Base-by-base conservation (phyloP, 805 yeast genomes). In the Henningerozyma blattae region DNA sequence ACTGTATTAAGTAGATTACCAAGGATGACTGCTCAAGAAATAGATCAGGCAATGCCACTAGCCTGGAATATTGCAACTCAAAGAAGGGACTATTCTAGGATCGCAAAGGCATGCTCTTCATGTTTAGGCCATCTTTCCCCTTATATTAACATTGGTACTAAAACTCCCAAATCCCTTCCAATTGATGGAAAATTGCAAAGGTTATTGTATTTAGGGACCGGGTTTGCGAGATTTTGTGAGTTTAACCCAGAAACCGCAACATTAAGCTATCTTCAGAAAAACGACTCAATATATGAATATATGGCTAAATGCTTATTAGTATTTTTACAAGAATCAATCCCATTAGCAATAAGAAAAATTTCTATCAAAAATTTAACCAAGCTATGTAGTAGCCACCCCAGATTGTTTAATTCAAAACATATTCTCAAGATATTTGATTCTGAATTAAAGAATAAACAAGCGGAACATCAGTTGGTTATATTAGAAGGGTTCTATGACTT, bases 41-140 rank as follows among this genome's bases (percentile, higher is more conserved):
- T 83, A 7, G 71, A 71, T n/a, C 77, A 76, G 46, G 94, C 89
- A 0, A 68, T 83, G 52, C 85, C 86, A 1, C 65, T 83, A 36
- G 55, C 73, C 4, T 75, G 85, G 79, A 54, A 53, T 7, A 57
- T 82, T 0, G 65, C 81, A 2, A 46, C 42, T 3, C 54, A 68
- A 44, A 61, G 65, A 27, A 56, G 62, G 2, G 73, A 70, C 32
- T 64, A 68, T 0, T 36, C 47, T 0, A 70, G 70, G 40, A 45
- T 82, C 4, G 70, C 75, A 0, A 71, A 67, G 41, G 87, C 87
- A 0, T 70, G 83, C 15, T 56, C 73, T 0, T 73, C 86, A 0
- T 72, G 85, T 27, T 50, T 83, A 39, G 56, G 56, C 14, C 58
- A 69, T 34, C 42, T 78, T 4, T 58, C 60, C 28, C 77, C 76